A percentile compares a stretch with the other conserved stretches of the same genome.
phyloP scores from a whole-genome alignment of 2,329 filamentous ascomycete species.

The Talaromyces piceae region DNA sequence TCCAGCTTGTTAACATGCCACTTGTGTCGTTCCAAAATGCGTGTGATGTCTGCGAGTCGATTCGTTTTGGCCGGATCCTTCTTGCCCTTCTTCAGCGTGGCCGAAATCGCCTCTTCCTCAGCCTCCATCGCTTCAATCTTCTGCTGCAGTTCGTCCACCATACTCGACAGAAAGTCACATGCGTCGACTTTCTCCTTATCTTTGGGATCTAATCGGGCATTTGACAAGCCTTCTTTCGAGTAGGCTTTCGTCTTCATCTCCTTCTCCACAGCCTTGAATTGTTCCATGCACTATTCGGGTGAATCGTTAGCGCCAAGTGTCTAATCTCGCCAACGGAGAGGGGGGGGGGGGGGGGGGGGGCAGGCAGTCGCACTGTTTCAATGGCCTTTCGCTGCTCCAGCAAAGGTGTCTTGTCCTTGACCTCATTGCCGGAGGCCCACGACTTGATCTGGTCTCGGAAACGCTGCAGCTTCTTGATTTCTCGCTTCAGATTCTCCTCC shows the following conservation, averaged over 20 bases:
- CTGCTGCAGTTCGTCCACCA: conserved; percentile 87
- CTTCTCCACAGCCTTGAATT: conserved; percentile 99
- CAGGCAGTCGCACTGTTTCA: conserved; percentile 65
- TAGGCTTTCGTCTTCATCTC: conserved; percentile 99
- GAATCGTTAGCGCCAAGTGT: conserved; percentile 19
- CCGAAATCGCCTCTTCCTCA: conserved; percentile 77
- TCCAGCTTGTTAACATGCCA: conserved; percentile 94
- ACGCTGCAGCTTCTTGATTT: conserved; percentile 99
- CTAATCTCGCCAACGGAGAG: neutral
- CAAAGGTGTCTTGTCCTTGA: conserved; percentile 97
- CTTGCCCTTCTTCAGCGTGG: conserved; percentile 91
- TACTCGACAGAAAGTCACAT: conserved; percentile 73
- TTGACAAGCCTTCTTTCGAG: conserved; percentile 92
- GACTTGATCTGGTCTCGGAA: conserved; percentile 98
- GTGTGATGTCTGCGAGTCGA: conserved; percentile 77
- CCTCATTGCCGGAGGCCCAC: conserved; percentile 96
- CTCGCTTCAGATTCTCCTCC: conserved; percentile 94
- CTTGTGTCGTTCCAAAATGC: conserved; percentile 82
- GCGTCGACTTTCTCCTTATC: conserved; percentile 90
- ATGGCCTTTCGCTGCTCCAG: conserved; percentile 92
- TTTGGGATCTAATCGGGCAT: conserved; percentile 90
- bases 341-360: neutral
- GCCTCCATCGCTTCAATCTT: conserved; percentile 91
- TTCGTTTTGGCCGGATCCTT: conserved; percentile 76
- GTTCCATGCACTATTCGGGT: conserved; percentile 64